Percentiles rank a stretch among this genome's conserved stretches.
These are phyloP conservation scores for Aureobasidium sp. DNA, from an alignment of 2,329 filamentous ascomycete species.

Conservation along the genomic window DNA sequence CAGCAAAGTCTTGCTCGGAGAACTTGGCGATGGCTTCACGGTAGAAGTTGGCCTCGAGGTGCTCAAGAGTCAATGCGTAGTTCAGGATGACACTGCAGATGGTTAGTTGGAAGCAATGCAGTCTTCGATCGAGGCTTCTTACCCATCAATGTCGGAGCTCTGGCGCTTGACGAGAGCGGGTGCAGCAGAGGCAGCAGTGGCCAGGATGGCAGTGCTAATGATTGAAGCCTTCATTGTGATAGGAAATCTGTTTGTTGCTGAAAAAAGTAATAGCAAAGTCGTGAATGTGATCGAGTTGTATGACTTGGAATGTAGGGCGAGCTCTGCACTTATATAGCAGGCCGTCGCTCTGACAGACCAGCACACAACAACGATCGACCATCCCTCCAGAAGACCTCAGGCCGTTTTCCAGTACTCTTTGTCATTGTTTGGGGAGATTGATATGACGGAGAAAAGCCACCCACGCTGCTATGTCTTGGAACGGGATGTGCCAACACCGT, in stretches of 20 bases:
- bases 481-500: neutral
- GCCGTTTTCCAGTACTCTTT: neutral
- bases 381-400: neutral
- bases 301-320: neutral
- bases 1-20: slow-evolving; percentile 42
- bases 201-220: slow-evolving; percentile 13
- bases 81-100: slow-evolving; percentile 26
- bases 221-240: slow-evolving; percentile 17
- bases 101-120: neutral
- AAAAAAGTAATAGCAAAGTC: neutral
- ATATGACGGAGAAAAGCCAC: neutral
- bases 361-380: neutral
- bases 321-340: neutral
- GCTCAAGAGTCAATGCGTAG: slow-evolving; percentile 38
- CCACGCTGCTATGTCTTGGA: neutral
- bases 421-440: neutral
- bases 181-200: slow-evolving; percentile 13
- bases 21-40: slow-evolving; percentile 50
- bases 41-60: slow-evolving; percentile 55
- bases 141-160: slow-evolving; percentile 14
- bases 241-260: neutral
- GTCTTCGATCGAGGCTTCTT: neutral
- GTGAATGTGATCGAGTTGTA: neutral
- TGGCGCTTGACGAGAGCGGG: slow-evolving; percentile 14
- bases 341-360: neutral